Base-by-base conservation (phyloP, 2,329 filamentous ascomycete species). In the Dryadomyces quercivorus region DNA sequence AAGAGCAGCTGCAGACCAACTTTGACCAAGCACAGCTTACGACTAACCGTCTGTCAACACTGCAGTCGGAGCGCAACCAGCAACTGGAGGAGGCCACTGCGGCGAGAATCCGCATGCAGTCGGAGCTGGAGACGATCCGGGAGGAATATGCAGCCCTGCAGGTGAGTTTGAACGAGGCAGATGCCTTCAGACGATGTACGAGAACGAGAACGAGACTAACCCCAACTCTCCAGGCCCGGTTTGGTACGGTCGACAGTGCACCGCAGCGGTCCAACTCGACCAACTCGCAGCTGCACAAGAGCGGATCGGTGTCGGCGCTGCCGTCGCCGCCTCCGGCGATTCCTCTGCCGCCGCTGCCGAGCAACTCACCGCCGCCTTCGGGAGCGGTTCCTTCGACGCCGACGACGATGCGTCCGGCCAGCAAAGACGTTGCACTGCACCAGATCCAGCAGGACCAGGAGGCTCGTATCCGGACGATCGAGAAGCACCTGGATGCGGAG, bases 371-470 rank as follows among this genome's bases (percentile, higher is more conserved):
- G 46, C 73, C 77, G 53, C 76, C 73, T 60, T 71, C 63, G 36
- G 69, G 67, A 42, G 68, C 69, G 49, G 61, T 71, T 42, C 75
- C 74, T 59, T 76, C 69, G 59, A 80, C 71, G 58, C 80, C 72
- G 61, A 80, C 67, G 68, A 80, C 64, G 69, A 81, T 61, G 70
- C 84, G 89, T 12, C 88, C 91, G 56, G 77, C 82, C 18, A 94
- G 89, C 75, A 94, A 93, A 67, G 89, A 95, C 63, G 78, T 84
- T 44, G 75, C 73, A 52, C 79, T 85, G 56, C 81, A 84, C 51
- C 91, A 96, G 63, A 79, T 95, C 60, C 82, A 92, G 57, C 92
- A 97, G 64, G 93, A 98, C 63, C 91, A 96, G 67, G 93, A 98
- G 67, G 87, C 88, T 46, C 90, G 91, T 59, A 94, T 98, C 65